A percentile compares a stretch with the other conserved stretches of the same genome.
phyloP scores from a whole-genome alignment of 2,329 filamentous ascomycete species.

The Drechslera avenae region DNA sequence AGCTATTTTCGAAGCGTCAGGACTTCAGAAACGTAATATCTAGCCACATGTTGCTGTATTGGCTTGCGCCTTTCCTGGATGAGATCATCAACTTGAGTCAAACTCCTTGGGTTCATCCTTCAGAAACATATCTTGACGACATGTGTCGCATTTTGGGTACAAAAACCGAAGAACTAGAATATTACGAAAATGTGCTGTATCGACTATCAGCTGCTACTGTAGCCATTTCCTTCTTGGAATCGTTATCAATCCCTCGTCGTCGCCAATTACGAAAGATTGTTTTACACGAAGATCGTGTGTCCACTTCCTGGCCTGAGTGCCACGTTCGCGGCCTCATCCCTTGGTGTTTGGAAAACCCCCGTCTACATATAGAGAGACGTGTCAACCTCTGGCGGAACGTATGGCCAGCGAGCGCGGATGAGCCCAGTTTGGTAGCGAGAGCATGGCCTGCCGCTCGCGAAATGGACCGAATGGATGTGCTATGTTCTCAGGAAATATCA shows the following conservation, averaged over 20 bases:
- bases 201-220: background rate
- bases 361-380: constrained; percentile 1
- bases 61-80: too few species aligned
- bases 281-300: background rate
- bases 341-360: constrained; percentile 9
- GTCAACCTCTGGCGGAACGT: constrained; percentile 3
- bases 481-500: background rate
- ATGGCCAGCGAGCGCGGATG: background rate
- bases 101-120: too few species aligned
- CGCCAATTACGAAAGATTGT: background rate
- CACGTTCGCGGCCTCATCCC: constrained; percentile 14
- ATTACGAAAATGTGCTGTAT: background rate
- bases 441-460: background rate
- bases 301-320: background rate
- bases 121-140: too few species aligned
- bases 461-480: background rate
- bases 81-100: too few species aligned
- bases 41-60: too few species aligned
- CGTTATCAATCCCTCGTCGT: background rate
- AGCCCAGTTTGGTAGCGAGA: background rate
- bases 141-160: too few species aligned
- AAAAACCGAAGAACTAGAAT: too few species aligned
- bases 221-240: background rate
- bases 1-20: too few species aligned
- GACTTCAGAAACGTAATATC: too few species aligned